Evolutionary conservation across 345 rosid species (phyloP), one percentile per base, ranked within the genome.

Genomic region (Erysimum cheiranthoides): DNA sequence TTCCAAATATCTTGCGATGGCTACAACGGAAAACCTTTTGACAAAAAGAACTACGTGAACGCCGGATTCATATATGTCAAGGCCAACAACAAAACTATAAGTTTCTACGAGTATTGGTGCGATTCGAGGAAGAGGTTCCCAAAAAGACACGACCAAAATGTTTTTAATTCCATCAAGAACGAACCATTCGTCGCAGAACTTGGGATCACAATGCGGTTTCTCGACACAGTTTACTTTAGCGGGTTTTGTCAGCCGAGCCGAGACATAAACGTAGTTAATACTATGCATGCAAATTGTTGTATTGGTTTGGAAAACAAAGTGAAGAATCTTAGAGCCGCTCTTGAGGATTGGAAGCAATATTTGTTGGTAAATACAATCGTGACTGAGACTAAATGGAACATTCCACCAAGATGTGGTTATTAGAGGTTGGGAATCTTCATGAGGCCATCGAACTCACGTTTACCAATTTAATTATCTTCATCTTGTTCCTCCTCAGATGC

Each of bases 231-330:
- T 12, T 85, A 78, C 42, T 81, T 88, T 34, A 88, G 90, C 4
- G 96, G 93, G 45, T 85, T 90, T 54, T 90, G 96, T 66, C 66
- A 88, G 73, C 80, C 78, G 0, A 72, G 86, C 73, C 69, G 27
- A 64, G 89, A 90, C 61, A 71, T 88, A 39, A 83, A 81, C 51
- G 28, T 74, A 5, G 86, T 82, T 11, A 88, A 88, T 59, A 87
- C 93, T 0, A 86, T 90, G 90, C 96, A 90, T 61, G 92, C 90
- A 11, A 90, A 90, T 80, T 88, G 93, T 58, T 90, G 96, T 18
- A 36, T 77, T 49, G 93, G 93, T 12, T 61, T 87, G 68, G 78
- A 78, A 4, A 83, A 54, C 66, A 91, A 89, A 73, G 53, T 91
- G 38, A 73, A 57, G 36, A 87, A 89, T 70, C 88, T 91, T 6